Percentiles rank a stretch among this genome's conserved stretches.
These are phyloP conservation scores for Candida parachauliodes DNA, from an alignment of 805 yeast species.

Conservation along the genomic window DNA sequence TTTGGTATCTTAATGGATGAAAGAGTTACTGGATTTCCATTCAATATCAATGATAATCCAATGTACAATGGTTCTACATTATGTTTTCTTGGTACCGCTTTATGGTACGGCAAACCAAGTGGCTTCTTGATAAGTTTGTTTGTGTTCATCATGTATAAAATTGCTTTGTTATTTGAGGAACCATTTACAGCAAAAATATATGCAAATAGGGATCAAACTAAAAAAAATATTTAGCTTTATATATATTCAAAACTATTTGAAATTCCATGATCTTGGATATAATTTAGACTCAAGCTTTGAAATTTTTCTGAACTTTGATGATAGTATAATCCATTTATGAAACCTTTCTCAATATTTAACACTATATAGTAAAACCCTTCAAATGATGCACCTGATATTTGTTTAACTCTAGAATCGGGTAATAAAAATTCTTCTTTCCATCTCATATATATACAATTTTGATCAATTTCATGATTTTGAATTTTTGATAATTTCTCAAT, in stretches of 20 bases:
- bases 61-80: slow-evolving; percentile 94
- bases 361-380: slow-evolving; percentile 91
- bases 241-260: slow-evolving; percentile 10
- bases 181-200: slow-evolving; percentile 94
- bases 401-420: slow-evolving; percentile 69
- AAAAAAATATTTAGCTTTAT: slow-evolving; percentile 1
- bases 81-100: slow-evolving; percentile 86
- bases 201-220: slow-evolving; percentile 52
- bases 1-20: slow-evolving; percentile 92
- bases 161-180: slow-evolving; percentile 88
- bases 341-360: slow-evolving; percentile 68
- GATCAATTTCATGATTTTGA: slow-evolving; percentile 24
- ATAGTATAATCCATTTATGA: slow-evolving; percentile 76
- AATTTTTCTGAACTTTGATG: slow-evolving; percentile 75
- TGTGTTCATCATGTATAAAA: slow-evolving; percentile 76
- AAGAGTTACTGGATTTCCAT: slow-evolving; percentile 90
- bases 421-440: slow-evolving; percentile 91
- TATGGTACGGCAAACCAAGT: slow-evolving; percentile 86
- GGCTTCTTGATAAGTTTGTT: slow-evolving; percentile 71
- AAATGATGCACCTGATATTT: slow-evolving; percentile 71
- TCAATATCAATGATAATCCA: slow-evolving; percentile 86
- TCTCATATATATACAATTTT: slow-evolving; percentile 66
- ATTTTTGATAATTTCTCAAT: slow-evolving; percentile 24
- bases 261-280: slow-evolving; percentile 46
- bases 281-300: slow-evolving; percentile 69